Conservation (phyloP, 805 yeast species). For the Trichomonascus vanleenenianus region DNA sequence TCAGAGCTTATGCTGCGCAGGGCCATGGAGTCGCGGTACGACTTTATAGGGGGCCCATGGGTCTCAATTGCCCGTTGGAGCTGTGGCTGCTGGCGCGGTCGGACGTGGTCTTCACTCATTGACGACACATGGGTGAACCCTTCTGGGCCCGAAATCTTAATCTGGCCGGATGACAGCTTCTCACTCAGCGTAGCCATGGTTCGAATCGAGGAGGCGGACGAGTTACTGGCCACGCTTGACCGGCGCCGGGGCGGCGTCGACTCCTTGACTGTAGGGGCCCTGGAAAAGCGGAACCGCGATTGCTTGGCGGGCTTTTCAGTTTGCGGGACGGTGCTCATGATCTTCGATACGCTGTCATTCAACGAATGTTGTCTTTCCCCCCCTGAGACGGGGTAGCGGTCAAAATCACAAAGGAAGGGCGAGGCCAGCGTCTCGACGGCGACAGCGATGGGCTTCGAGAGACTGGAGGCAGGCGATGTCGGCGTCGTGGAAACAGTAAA, state of each 20-base stretch:
- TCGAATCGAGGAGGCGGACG: background rate
- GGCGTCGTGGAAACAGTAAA: background rate
- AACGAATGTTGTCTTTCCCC: background rate
- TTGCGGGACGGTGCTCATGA: conserved; percentile 3
- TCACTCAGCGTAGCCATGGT: background rate
- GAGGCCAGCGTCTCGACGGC: background rate
- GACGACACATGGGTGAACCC: conserved; percentile 3
- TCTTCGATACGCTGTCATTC: conserved; percentile 2
- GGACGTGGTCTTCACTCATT: background rate
- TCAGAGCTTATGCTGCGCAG: background rate
- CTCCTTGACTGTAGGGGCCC: background rate
- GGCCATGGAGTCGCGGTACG: conserved; percentile 2
- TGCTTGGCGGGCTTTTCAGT: background rate
- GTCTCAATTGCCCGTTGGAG: too few relatives aligned
- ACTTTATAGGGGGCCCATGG: conserved; percentile 1
- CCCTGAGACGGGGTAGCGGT: conserved; percentile 3
- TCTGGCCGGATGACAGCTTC: background rate
- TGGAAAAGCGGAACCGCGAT: background rate
- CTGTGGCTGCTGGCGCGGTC: too few relatives aligned
- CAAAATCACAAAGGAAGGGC: conserved; percentile 5
- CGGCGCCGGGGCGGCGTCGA: background rate
- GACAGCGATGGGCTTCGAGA: background rate
- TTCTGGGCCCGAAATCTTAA: conserved; percentile 3
- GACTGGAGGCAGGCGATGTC: background rate
- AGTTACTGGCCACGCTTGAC: background rate